A percentile compares a stretch with the other conserved stretches of the same genome.
Evolutionary conservation across 2,329 filamentous ascomycete species (phyloP).

Genomic region (Exophiala viscosa): DNA sequence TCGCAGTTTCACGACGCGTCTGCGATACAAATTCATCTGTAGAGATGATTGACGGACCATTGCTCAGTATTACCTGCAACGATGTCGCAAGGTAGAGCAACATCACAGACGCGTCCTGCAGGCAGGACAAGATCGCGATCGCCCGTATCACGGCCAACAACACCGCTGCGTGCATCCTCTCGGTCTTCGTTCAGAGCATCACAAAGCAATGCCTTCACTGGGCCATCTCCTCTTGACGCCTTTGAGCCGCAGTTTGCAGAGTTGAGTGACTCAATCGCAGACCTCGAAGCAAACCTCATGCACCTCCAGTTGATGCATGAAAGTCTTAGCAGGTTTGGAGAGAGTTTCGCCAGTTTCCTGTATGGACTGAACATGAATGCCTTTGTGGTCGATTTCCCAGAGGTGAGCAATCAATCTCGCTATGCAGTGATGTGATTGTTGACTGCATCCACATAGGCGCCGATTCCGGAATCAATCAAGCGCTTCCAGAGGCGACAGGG

Average conservation of each 20-base stretch:
- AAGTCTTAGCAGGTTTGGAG: slow-evolving; percentile 84
- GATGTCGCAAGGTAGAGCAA: neutral
- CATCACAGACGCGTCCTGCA: neutral
- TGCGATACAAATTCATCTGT: neutral
- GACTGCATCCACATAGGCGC: slow-evolving; percentile 54
- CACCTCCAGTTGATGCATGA: slow-evolving; percentile 97
- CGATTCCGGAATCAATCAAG: slow-evolving; percentile 77
- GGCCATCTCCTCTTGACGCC: slow-evolving; percentile 61
- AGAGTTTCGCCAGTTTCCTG: slow-evolving; percentile 91
- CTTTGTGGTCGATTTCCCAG: slow-evolving; percentile 95
- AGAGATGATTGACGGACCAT: neutral
- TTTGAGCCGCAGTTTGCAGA: slow-evolving; percentile 92
- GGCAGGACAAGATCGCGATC: slow-evolving; percentile 58
- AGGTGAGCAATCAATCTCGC: slow-evolving; percentile 54
- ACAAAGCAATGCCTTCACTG: slow-evolving; percentile 55
- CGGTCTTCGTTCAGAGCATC: slow-evolving; percentile 83
- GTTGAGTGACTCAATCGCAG: slow-evolving; percentile 87
- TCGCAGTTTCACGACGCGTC: neutral
- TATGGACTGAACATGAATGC: slow-evolving; percentile 99
- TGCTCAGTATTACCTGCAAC: neutral
- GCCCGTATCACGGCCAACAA: slow-evolving; percentile 74
- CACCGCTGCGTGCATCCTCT: slow-evolving; percentile 84
- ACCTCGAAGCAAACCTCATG: slow-evolving; percentile 96
- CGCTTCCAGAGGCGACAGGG: slow-evolving; percentile 56
- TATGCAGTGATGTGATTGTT: slow-evolving; percentile 1